Conservation (phyloP, 2,329 filamentous ascomycete genomes). For the Trichoderma endophyticum region DNA sequence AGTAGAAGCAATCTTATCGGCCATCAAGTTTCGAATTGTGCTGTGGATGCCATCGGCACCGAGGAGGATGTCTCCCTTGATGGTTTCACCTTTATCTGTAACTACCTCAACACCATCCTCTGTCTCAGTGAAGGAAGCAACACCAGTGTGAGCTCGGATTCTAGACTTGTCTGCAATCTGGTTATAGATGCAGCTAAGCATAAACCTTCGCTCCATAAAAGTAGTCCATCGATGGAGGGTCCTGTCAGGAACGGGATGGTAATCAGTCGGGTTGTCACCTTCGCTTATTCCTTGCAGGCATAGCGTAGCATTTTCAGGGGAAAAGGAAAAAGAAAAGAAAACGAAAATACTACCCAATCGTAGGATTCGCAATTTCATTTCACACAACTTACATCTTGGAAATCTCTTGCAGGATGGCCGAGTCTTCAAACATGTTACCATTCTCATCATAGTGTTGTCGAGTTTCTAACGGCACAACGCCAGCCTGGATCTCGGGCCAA, state of each 20-base stretch:
- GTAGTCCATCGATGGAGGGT: not conserved
- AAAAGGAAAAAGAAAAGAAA: not conserved
- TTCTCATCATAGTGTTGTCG: slow-evolving; percentile 6
- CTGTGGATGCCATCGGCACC: slow-evolving; percentile 44
- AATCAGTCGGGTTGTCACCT: not conserved
- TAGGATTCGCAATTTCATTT: not conserved
- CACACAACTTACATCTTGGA: slow-evolving; percentile 8
- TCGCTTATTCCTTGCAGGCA: not conserved
- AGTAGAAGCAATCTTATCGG: not conserved
- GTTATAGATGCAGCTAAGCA: slow-evolving; percentile 6
- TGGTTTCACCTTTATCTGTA: slow-evolving; percentile 32
- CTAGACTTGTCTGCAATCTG: slow-evolving; percentile 7
- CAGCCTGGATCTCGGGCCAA: not conserved
- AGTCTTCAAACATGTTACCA: slow-evolving; percentile 2
- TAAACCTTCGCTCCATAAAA: slow-evolving; percentile 8
- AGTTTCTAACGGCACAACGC: not conserved
- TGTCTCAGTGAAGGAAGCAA: slow-evolving; percentile 1
- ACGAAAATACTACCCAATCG: not conserved
- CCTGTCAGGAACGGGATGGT: not conserved
- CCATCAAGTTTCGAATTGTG: slow-evolving; percentile 16
- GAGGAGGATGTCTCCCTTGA: slow-evolving; percentile 35
- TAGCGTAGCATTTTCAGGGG: not conserved
- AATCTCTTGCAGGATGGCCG: not conserved
- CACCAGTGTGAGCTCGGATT: not conserved
- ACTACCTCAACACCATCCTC: slow-evolving; percentile 28